Evolutionary conservation across 345 rosid genomes (phyloP).

Genomic region (Iberis pinnata): DNA sequence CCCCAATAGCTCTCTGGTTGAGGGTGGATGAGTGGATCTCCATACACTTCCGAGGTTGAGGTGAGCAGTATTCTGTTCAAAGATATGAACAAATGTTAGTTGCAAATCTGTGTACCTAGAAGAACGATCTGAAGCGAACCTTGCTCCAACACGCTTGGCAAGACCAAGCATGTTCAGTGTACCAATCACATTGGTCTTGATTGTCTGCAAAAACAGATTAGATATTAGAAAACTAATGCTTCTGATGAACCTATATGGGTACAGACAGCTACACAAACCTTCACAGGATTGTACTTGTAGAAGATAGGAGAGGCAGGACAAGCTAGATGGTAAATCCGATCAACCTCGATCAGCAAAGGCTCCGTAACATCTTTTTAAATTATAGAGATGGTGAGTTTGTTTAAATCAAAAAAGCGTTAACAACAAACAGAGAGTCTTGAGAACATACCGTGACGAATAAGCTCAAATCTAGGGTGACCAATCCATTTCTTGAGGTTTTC

Average conservation of each 20-base stretch:
- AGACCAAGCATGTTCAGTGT: conserved; percentile 95
- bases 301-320: conserved; percentile 98
- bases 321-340: conserved; percentile 89
- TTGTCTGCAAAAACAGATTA: conserved; percentile 49
- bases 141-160: conserved; percentile 96
- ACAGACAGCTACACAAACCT: conserved; percentile 42
- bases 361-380: conserved; percentile 76
- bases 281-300: conserved; percentile 95
- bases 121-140: conserved; percentile 39
- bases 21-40: conserved; percentile 91
- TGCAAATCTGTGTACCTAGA: neutral
- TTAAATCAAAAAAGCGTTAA: neutral
- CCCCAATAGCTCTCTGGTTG: conserved; percentile 98
- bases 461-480: conserved; percentile 95
- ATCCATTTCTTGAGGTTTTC: conserved; percentile 92
- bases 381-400: neutral
- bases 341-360: conserved; percentile 81
- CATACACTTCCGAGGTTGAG: conserved; percentile 80
- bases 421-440: neutral
- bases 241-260: neutral
- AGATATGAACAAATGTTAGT: neutral
- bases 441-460: conserved; percentile 70
- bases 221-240: neutral
- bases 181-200: conserved; percentile 93
- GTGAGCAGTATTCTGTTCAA: conserved; percentile 31